A percentile compares a stretch with the other conserved stretches of the same genome.
Evolutionary conservation across 305 asterid species (phyloP).

Genomic region (Fraxinus xanthoxyloides): DNA sequence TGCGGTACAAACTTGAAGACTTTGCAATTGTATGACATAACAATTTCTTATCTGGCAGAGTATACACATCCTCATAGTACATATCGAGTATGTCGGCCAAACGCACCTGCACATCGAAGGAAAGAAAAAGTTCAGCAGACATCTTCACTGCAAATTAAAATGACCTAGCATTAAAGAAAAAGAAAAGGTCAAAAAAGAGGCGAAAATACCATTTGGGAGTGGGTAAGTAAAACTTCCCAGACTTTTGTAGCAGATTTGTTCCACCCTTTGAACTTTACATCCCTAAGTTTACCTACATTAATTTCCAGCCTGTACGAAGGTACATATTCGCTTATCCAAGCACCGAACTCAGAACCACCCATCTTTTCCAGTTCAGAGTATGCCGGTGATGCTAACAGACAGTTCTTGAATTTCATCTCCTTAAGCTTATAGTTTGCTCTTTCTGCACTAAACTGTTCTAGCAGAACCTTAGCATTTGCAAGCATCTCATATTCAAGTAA

Average conservation of each 20-base stretch:
- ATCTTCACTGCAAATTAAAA: conserved; percentile 1
- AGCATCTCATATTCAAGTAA: conserved; percentile 59
- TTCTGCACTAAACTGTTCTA: conserved; percentile 49
- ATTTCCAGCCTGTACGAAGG: conserved; percentile 67
- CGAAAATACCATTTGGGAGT: conserved; percentile 75
- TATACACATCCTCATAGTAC: conserved; percentile 81
- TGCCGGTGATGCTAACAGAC: conserved; percentile 56
- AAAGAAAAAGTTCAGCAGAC: conserved; percentile 8
- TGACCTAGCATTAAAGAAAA: background rate
- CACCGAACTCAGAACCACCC: conserved; percentile 74
- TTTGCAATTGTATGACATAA: conserved; percentile 52
- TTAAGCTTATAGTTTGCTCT: conserved; percentile 40
- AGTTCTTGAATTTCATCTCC: conserved; percentile 37
- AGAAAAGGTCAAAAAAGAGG: conserved; percentile 10
- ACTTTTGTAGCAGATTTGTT: conserved; percentile 37
- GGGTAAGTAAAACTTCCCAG: conserved; percentile 70
- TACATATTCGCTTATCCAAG: conserved; percentile 72
- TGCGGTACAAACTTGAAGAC: conserved; percentile 37
- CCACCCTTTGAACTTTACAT: conserved; percentile 69
- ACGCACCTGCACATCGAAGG: conserved; percentile 48
- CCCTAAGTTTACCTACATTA: conserved; percentile 44
- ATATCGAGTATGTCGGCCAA: conserved; percentile 70
- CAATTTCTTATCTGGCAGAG: conserved; percentile 63
- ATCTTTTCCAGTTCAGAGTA: conserved; percentile 58
- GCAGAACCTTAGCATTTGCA: conserved; percentile 48